Base-by-base conservation (phyloP, 805 yeast genomes). In the Starmerella cellae region DNA sequence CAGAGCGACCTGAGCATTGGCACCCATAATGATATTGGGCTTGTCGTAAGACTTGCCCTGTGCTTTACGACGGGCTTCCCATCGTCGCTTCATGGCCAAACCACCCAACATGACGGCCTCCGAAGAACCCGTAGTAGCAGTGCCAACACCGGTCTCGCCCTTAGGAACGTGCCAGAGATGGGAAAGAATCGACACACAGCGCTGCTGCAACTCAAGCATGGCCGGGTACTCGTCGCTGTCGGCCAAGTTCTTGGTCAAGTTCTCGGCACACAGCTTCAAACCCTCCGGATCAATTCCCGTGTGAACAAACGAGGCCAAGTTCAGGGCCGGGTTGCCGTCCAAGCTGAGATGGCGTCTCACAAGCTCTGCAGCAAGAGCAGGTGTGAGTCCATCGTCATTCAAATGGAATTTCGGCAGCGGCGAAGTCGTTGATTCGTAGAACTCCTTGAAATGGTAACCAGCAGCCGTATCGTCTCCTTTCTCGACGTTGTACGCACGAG, bases 41-140 rank as follows among this genome's bases (percentile, higher is more conserved):
- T 72, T 72, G 21, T 62, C 70, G 38, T 59, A 62, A 38, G 77
- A 70, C 49, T 74, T 73, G 4, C 87, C 87, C 24, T 66, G 67
- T 1, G 65, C 74, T 55, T 61, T 67, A 55, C 80, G 73, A 51
- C 64, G 69, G 22, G 67, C 74, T 61, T 82, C 91, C 96, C 96
- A 85, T 44, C 71, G 69, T 55, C 83, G 82, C 69, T 87, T 87
- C 82, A 87, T 69, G 13, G 95, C 94, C 42, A 85, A 68, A 3
- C 95, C 96, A 35, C 93, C 96, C 40, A 85, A 72, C 82, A 84
- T 83, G 53, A 87, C 77, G 6, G 95, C 96, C 60, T 85, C 96
- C 1, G 88, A 77, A 1, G 95, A 84, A 4, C 96, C 96, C 1
- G 95, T 85, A 42, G 94, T 82, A 21, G 95, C 91, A 11, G 94